Base-by-base conservation (phyloP, 2,329 filamentous ascomycete species). In the Apiospora arundinis region DNA sequence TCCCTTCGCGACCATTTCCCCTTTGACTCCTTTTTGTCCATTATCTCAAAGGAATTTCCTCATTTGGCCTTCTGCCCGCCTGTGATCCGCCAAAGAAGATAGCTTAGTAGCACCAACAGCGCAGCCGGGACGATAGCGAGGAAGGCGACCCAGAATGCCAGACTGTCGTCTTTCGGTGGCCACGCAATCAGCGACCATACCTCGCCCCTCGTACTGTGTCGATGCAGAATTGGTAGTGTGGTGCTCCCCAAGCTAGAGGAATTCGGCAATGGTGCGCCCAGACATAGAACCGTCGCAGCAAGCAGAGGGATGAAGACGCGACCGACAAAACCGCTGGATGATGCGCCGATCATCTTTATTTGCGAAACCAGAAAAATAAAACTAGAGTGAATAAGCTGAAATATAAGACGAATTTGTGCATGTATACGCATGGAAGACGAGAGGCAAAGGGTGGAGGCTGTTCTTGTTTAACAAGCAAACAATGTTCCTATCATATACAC, bases 111-210 rank as follows among this genome's bases (percentile, higher is more conserved):
- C 66, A 67, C 23, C 42, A 67, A 7, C 66, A 71, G 42, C 48
- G 69, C 32, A 14, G 44, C 52, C 9, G 70, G 70, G 25, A 16
- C 25, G 11, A 60, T 66, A 32, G 60, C 42, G 44, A 71, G 23
- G 23, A 69, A n/a, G 6, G 70, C 70, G 21, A 71, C 8, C 70
- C 70, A 71, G 44, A 71, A 71, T 5, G 70, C 48, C 48, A 71
- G 44, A 18, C 49, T 65, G n/a, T 52, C 40, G 52, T 32, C 52
- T 45, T n/a, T 21, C 25, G 70, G 70, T n/a, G 70, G 70, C 66
- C 66, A 71, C 21, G 49, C 49, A n/a, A 52, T 46, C 44, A 48
- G 14, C 42, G 65, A 11, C 40, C 23, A 44, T 16, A 45, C 42
- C 2, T 46, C 42, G 1, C 11, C 56, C 6, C 56, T 40, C 32